Evolutionary conservation across 1,284 basidiomycete genomes (phyloP), one percentile per base, ranked within the genome.

Genomic region (Irpex sp.): DNA sequence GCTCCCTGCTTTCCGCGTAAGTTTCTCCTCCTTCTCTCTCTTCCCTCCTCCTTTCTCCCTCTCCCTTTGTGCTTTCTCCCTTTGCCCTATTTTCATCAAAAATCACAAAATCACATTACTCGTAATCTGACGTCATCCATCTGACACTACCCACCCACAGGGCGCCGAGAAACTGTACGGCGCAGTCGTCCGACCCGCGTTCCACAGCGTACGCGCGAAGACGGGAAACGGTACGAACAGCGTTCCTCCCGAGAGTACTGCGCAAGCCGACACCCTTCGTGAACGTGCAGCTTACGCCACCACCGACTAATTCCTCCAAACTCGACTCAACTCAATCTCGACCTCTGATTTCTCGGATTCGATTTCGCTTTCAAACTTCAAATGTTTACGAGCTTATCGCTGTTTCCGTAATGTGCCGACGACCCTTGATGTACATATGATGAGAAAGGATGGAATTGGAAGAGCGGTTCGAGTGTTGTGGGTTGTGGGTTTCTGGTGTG

Each of bases 1-100:
- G 76, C 83, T 93, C 61, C 91, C 91, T 47, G 85, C 82, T 57
- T 87, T 90, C 81, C 88, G 87, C 73, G 90, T 92, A 79, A 75
- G 90, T 88, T 59, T 61, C 15, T 50, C 43, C 50, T 47, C 57
- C 31, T 6, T 33, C 31, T 33, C 7, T 46, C 37, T 39, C 15
- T 46, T 9, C 13, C n/a, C 11, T 9, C 37, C 37, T 15, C n/a
- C 39, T 46, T n/a, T 46, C 11, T 39, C 4, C 37, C 15, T 39
- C 37, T 15, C 37, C 37, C 7, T 39, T 4, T 31, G 3, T 31
- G 31, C 31, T 33, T 33, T 33, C 31, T 33, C 31, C 31, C 31
- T 33, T 33, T 33, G 31, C 31, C 31, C 31, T 33, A 33, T 33
- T 33, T 33, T 33, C 31, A 33, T 33, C 31, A 33, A 33, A 33